Evolutionary conservation across 768 basidiomycete genomes (phyloP).

Genomic region (Holtermannia corniformis): DNA sequence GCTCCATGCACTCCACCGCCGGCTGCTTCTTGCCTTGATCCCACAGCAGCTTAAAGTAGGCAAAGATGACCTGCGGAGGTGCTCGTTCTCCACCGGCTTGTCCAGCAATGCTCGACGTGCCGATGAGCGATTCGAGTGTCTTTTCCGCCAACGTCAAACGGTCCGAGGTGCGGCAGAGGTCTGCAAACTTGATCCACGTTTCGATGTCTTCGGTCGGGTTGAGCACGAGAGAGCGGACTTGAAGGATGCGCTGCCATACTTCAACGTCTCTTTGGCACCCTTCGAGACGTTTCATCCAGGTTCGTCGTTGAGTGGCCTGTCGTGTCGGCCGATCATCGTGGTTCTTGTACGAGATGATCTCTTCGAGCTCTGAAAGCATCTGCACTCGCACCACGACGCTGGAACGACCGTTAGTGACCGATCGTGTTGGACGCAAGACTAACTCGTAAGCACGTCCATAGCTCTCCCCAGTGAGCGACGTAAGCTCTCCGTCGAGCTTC

Average conservation of each 20-base stretch:
- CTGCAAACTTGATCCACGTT: constrained; percentile 99
- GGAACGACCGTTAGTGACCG: not conserved
- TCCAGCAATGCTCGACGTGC: constrained; percentile 40
- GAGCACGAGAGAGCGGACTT: constrained; percentile 86
- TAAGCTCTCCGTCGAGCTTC: constrained; percentile 78
- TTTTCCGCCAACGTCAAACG: constrained; percentile 93
- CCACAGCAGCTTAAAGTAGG: constrained; percentile 94
- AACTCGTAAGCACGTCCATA: constrained; percentile 97
- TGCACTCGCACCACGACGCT: constrained; percentile 96
- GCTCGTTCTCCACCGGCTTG: constrained; percentile 50
- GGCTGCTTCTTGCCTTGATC: constrained; percentile 58
- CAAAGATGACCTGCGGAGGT: constrained; percentile 91
- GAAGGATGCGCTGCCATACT: constrained; percentile 95
- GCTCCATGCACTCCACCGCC: constrained; percentile 56
- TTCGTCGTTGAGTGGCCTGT: constrained; percentile 80
- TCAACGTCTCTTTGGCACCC: constrained; percentile 98
- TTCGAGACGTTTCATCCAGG: constrained; percentile 93
- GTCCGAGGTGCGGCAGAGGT: constrained; percentile 88
- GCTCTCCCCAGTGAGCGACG: constrained; percentile 83
- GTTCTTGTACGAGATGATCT: constrained; percentile 93
- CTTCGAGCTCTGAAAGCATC: constrained; percentile 95
- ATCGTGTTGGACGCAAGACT: constrained; percentile 25
- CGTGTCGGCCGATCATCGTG: constrained; percentile 86
- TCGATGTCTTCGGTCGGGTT: constrained; percentile 87
- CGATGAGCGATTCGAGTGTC: constrained; percentile 82